Evolutionary conservation across 306 rosid species (phyloP).

Genomic region (Alnus rubra): DNA sequence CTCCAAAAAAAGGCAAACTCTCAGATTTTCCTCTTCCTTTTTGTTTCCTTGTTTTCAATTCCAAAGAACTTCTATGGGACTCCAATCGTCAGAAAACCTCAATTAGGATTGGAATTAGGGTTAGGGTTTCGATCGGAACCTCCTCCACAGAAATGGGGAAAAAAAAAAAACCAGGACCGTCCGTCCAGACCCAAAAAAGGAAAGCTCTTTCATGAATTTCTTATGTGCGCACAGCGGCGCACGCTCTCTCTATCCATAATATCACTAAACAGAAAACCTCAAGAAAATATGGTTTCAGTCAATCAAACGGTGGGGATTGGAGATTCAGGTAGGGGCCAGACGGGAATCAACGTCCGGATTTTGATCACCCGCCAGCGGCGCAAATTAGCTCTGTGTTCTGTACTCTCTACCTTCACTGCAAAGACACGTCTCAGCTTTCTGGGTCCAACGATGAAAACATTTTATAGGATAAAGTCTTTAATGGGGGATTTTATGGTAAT

Average conservation of each 20-base stretch:
- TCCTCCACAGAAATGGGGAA: conserved; percentile 34
- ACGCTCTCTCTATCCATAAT: conserved; percentile 8
- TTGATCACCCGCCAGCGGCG: conserved; percentile 34
- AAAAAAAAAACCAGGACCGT: conserved; percentile 14
- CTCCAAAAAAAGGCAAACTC: background rate
- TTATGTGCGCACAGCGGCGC: conserved; percentile 12
- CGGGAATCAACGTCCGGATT: conserved; percentile 17
- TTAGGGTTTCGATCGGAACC: conserved; percentile 18
- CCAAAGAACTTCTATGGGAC: conserved; percentile 32
- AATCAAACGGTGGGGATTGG: conserved; percentile 18
- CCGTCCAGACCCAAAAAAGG: conserved; percentile 4
- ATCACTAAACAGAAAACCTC: background rate
- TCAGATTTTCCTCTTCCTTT: background rate
- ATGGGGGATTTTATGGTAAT: background rate
- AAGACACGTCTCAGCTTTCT: background rate
- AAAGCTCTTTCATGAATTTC: background rate
- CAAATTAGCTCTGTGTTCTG: conserved; percentile 27
- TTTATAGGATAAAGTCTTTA: background rate
- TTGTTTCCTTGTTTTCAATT: background rate
- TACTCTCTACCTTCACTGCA: too few species aligned
- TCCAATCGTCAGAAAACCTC: conserved; percentile 9
- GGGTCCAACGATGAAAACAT: background rate
- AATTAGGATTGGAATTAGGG: background rate
- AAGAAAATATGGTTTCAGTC: background rate
- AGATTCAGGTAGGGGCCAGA: background rate